Conservation (phyloP, 208 protist genomes). For the Acanthamoeba rhysodes region DNA sequence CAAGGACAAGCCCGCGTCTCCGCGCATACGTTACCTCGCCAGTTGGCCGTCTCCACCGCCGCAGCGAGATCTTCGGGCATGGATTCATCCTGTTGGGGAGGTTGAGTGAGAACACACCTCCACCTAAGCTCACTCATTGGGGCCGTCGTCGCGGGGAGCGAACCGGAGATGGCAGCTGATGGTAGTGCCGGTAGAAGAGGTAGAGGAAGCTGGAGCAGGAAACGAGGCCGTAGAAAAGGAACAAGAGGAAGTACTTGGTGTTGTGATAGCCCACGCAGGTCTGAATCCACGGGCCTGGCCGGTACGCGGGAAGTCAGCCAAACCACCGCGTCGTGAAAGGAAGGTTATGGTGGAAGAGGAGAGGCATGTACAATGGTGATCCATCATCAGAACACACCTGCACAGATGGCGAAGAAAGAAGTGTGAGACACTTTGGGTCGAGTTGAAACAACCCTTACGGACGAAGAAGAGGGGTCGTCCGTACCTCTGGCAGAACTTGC, state of each 20-base stretch:
- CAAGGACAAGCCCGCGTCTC: neutral
- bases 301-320: neutral
- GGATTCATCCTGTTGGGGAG: no score
- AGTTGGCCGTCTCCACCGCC: neutral
- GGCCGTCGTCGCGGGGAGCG: no score
- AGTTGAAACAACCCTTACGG: no score
- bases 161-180: neutral
- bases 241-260: constrained; percentile 22
- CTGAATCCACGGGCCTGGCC: neutral
- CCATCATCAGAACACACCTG: constrained; percentile 40
- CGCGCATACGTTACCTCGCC: neutral
- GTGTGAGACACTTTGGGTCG: neutral
- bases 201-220: constrained; percentile 29
- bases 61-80: neutral
- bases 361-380: constrained; percentile 1
- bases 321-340: neutral
- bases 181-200: constrained; percentile 10
- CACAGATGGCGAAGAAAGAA: neutral
- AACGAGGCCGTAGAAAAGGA: constrained; percentile 7
- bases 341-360: neutral
- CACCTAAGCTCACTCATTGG: no score
- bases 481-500: constrained; percentile 20
- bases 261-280: constrained; percentile 6
- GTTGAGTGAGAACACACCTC: no score
- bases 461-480: neutral